Evolutionary conservation across 768 basidiomycete genomes (phyloP).

Genomic region (Chalciporus pseudorubinellus): DNA sequence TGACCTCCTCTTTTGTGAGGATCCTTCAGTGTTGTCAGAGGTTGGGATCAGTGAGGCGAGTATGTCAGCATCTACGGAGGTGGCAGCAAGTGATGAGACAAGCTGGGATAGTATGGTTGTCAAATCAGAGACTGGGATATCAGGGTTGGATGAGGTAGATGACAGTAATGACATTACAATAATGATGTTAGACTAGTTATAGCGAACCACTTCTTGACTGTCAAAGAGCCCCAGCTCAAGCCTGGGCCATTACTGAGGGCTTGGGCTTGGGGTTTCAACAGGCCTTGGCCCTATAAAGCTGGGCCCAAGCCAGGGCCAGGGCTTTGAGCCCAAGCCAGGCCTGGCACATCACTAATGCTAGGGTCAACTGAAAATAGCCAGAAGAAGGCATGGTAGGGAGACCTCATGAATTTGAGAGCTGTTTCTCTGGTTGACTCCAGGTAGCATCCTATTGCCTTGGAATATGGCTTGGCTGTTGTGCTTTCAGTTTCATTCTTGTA

Average conservation of each 20-base stretch:
- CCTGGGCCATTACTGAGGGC: too few relatives aligned
- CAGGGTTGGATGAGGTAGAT: background rate
- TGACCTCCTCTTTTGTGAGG: background rate
- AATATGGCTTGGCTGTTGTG: slow-evolving; percentile 26
- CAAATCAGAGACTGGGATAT: background rate
- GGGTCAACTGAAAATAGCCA: too few relatives aligned
- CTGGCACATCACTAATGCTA: too few relatives aligned
- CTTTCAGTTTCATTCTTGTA: slow-evolving; percentile 1
- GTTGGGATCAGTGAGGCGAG: background rate
- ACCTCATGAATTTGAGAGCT: slow-evolving; percentile 5
- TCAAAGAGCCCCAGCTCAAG: background rate
- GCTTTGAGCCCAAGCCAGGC: too few relatives aligned
- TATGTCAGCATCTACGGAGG: too few relatives aligned
- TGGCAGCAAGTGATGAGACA: background rate
- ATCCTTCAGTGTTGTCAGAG: background rate
- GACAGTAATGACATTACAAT: background rate
- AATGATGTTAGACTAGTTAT: background rate
- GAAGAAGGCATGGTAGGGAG: slow-evolving; percentile 28
- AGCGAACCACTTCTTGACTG: too few relatives aligned
- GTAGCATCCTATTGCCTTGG: slow-evolving; percentile 24
- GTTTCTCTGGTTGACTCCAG: slow-evolving; percentile 11
- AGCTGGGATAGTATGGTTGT: background rate
- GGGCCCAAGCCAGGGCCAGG: too few relatives aligned
- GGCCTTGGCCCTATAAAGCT: too few relatives aligned
- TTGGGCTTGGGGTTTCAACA: too few relatives aligned